Base-by-base conservation (phyloP, 1,284 basidiomycete species). In the Neonothopanus nambi region DNA sequence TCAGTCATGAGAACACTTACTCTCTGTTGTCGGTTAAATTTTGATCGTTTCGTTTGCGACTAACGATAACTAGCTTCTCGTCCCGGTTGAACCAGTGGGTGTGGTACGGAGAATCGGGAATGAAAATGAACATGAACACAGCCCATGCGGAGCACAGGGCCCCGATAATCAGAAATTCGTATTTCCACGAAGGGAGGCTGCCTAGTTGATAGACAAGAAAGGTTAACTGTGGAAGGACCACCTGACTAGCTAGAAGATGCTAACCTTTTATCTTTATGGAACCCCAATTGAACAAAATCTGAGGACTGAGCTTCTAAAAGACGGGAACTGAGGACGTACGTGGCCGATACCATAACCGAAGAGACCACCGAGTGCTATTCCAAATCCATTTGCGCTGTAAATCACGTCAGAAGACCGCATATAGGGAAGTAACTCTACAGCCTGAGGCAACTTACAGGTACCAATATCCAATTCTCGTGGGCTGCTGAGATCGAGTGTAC, bases 401-500 rank as follows among this genome's bases (percentile, higher is more conserved):
- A 28, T 21, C n/a, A 18, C 13, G 3, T 35, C 15, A 15, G 20
- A 38, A 21, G n/a, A 48, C 21, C 30, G 17, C 13, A 46, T n/a
- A n/a, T n/a, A n/a, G n/a, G n/a, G n/a, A n/a, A n/a, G n/a, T 18
- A 24, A n/a, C 6, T 30, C 30, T 13, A 18, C 11, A 24, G 20
- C n/a, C 7, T 9, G 6, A 39, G 21, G 18, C 3, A 23, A 52
- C 59, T 33, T 54, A 62, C 59, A 56, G 48, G 63, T 69, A 66
- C 68, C 68, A 69, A 46, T 65, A 67, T 12, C 68, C 70, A 17
- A 74, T 72, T 8, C 73, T 61, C 2, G 63, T 58, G 9, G 71
- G 69, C 45, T 74, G 72, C 58, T 78, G 72, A 8, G 57, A 57
- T 8, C 70, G 64, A 12, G 71, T 76, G 61, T 78, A 79, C 61